Evolutionary conservation across 371 early-diverging fungal genomes (phyloP).

Genomic region (Massospora cicadina): DNA sequence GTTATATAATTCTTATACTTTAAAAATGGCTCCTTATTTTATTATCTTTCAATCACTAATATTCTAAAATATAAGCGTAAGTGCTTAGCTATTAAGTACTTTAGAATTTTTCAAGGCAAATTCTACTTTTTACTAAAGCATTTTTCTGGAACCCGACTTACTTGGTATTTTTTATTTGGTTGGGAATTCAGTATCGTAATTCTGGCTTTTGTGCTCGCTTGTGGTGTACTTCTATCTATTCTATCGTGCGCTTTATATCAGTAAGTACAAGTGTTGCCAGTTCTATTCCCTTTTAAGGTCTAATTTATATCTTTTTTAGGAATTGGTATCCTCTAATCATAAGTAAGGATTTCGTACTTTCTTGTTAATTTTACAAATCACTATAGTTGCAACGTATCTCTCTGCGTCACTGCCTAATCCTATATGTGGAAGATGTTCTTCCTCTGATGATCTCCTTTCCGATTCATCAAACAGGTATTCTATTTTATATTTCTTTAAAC

Average conservation of each 20-base stretch:
- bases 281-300: background rate
- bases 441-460: conserved; percentile 7
- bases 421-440: background rate
- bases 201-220: conserved; percentile 10
- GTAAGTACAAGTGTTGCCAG: background rate
- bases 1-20: background rate
- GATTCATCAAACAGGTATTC: conserved; percentile 1
- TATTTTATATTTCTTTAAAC: background rate
- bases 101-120: background rate
- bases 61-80: background rate
- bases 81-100: background rate
- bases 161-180: background rate
- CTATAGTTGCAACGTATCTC: conserved; percentile 7
- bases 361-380: background rate
- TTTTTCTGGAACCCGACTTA: background rate
- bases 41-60: background rate
- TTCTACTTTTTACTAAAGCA: background rate
- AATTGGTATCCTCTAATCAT: conserved; percentile 10
- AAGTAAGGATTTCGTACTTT: background rate
- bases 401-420: conserved; percentile 8
- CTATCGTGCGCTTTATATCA: conserved; percentile 9
- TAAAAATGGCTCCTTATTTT: background rate
- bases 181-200: conserved; percentile 13
- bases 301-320: background rate
- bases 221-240: conserved; percentile 9